Evolutionary conservation across 2,329 filamentous ascomycete species (phyloP).

Genomic region (Trichoderma harzianum): DNA sequence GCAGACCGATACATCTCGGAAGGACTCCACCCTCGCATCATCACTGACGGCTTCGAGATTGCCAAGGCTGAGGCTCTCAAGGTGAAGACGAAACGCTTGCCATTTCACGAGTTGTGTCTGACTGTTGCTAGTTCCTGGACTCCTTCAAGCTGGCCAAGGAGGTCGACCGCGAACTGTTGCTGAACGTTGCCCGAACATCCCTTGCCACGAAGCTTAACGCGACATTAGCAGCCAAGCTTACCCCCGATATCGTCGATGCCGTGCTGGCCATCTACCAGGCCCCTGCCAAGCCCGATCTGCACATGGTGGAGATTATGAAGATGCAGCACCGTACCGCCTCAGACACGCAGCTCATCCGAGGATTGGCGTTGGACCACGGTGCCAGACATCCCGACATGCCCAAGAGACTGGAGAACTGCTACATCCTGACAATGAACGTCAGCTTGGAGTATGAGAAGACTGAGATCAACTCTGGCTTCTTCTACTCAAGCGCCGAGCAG

Average conservation of each 20-base stretch:
- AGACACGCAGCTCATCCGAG: conserved; percentile 92
- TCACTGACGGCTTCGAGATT: conserved; percentile 96
- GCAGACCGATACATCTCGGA: conserved; percentile 94
- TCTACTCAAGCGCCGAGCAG: conserved; percentile 96
- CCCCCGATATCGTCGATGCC: conserved; percentile 91
- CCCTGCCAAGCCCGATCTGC: conserved; percentile 88
- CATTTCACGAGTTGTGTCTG: conserved; percentile 22
- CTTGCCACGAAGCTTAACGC: conserved; percentile 93
- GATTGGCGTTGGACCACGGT: conserved; percentile 89
- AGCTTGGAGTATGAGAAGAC: conserved; percentile 98
- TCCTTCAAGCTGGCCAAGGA: conserved; percentile 84
- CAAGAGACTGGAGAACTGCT: conserved; percentile 91
- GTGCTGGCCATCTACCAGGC: conserved; percentile 91
- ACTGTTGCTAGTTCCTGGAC: conserved; percentile 73
- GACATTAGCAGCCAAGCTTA: conserved; percentile 84
- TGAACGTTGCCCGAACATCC: conserved; percentile 90
- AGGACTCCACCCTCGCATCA: conserved; percentile 92
- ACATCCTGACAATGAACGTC: conserved; percentile 92
- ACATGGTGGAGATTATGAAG: conserved; percentile 99
- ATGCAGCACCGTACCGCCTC: conserved; percentile 98
- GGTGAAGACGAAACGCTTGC: conserved; percentile 42
- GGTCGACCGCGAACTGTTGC: conserved; percentile 88
- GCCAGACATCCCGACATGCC: conserved; percentile 98
- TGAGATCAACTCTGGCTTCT: conserved; percentile 98
- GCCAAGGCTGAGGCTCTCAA: conserved; percentile 90